Base-by-base conservation (phyloP, 306 rosid genomes). In the Astragalus glycyphyllos region DNA sequence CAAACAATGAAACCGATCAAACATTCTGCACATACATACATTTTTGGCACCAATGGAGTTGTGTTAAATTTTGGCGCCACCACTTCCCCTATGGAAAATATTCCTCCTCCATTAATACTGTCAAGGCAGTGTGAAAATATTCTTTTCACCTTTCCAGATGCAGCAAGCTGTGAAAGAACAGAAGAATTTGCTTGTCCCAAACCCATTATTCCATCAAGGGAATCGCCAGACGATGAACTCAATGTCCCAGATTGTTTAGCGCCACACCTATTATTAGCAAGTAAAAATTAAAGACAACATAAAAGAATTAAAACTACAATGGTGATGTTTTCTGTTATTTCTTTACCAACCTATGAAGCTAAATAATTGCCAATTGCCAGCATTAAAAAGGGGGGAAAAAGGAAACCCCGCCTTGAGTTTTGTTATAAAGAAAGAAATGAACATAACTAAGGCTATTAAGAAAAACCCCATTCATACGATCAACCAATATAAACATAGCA, bases 171-270 rank as follows among this genome's bases (percentile, higher is more conserved):
- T 15, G 97, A 95, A 58, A 91, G 83, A 77, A 86, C 84, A 8
- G 99, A 95, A 20, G 93, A 74, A 84, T 91, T 89, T 59, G 97
- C 69, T 83, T 95, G 97, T 65, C 99, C 99, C 68, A 95, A 95
- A 80, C 97, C 99, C 44, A 95, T 75, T 73, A 95, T 84, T 68
- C 99, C 97, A 67, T 85, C 92, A 45, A 91, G 88, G 31, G 92
- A 89, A 65, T 72, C 85, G 0, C 72, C 84, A 12, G 76, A 17
- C 51, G 87, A 45, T 69, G 84, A 6, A 74, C 88, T 76, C 40
- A 85, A 73, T 46, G 72, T 79, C 72, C 96, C 97, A 8, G 90
- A 68, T 81, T 87, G 96, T 78, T 80, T 84, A 55, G 78, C 68
- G 8, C 97, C 92, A 66, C 96, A 89, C 79, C 99, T 95, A 71